Evolutionary conservation across 139 green algal genomes (phyloP).

Genomic region (Ettlia oleoabundans): DNA sequence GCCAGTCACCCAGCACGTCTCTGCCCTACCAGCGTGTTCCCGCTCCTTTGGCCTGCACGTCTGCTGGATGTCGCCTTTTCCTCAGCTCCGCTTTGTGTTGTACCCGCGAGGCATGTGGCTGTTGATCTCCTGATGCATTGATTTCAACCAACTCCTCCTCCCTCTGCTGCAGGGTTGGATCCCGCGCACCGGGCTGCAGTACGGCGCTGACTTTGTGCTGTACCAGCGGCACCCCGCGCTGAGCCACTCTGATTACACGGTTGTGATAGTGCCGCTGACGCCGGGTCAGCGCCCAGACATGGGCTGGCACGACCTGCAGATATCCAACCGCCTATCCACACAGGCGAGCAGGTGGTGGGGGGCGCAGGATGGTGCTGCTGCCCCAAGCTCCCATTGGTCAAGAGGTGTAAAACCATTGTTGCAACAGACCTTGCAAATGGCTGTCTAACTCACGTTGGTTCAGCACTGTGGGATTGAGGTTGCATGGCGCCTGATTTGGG

Average conservation of each 20-base stretch:
- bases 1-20: background rate
- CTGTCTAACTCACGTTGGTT: no score
- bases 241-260: constrained; percentile 55
- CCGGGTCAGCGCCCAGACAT: constrained; percentile 1
- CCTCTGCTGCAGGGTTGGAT: constrained; percentile 62
- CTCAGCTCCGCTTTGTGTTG: no score
- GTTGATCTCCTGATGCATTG: background rate
- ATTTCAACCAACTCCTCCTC: background rate
- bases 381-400: no score
- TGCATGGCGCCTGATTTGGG: no score
- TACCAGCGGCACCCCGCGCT: constrained; percentile 62
- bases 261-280: constrained; percentile 42
- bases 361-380: no score
- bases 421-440: no score
- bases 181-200: constrained; percentile 64
- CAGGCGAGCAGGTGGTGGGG: no score
- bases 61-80: background rate
- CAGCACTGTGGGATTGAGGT: no score
- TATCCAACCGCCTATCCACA: constrained; percentile 53
- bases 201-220: constrained; percentile 67
- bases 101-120: background rate
- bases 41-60: background rate
- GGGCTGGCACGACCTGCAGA: constrained; percentile 57
- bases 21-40: background rate
- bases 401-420: no score